Conservation (phyloP, 306 rosid species). For the Pueraria montana region DNA sequence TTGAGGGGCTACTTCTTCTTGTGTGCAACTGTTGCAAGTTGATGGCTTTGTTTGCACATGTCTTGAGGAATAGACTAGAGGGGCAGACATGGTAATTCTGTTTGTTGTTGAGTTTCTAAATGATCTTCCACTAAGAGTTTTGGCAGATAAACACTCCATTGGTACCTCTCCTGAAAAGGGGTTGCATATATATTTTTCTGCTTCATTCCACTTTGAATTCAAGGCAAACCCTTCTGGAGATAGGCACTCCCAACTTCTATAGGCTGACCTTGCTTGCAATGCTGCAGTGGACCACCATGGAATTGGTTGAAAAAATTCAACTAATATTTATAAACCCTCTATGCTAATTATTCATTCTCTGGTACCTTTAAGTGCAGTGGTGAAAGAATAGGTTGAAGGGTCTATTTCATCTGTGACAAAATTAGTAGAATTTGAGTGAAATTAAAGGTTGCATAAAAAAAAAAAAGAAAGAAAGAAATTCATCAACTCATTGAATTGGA, state of each 20-base stretch:
- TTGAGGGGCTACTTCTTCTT: conserved; percentile 58
- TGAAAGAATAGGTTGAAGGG: conserved; percentile 93
- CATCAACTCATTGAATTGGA: conserved; percentile 6
- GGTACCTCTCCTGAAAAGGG: conserved; percentile 96
- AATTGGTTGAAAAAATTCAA: conserved; percentile 21
- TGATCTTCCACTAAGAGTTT: conserved; percentile 89
- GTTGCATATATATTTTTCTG: conserved; percentile 93
- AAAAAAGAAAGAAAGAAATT: not conserved
- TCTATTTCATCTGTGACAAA: conserved; percentile 84
- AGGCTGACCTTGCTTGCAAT: conserved; percentile 78
- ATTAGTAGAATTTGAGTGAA: not conserved
- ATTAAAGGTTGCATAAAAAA: not conserved
- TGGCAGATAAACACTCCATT: conserved; percentile 92
- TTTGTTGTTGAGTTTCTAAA: conserved; percentile 70
- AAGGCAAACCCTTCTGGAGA: conserved; percentile 94
- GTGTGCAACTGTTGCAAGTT: conserved; percentile 40
- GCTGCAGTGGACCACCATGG: conserved; percentile 63
- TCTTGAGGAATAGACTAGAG: conserved; percentile 69
- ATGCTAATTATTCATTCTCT: conserved; percentile 33
- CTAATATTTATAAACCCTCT: conserved; percentile 20
- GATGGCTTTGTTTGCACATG: conserved; percentile 62
- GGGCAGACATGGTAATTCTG: conserved; percentile 78
- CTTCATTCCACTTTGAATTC: conserved; percentile 97
- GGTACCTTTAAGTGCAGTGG: conserved; percentile 85
- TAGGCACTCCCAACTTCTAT: conserved; percentile 74